A percentile compares a stretch with the other conserved stretches of the same genome.
Conservation (phyloP, 495 filamentous ascomycete species). For the Talaromyces adpressus region DNA sequence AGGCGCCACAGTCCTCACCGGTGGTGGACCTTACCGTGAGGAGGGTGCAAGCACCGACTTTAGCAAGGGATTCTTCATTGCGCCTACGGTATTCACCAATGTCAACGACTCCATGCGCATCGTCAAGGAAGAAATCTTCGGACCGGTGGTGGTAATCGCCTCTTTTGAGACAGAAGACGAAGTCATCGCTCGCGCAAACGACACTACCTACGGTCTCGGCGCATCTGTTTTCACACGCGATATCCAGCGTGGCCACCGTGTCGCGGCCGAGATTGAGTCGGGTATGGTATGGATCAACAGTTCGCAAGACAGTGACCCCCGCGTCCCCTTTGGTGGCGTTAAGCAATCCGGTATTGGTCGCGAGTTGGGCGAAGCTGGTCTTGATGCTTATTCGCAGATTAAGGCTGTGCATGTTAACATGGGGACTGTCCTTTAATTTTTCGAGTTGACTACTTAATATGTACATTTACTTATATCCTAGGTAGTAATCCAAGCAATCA, state of each 20-base stretch:
- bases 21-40: conserved; percentile 63
- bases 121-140: conserved; percentile 73
- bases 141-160: conserved; percentile 76
- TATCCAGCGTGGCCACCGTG: conserved; percentile 65
- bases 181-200: conserved; percentile 73
- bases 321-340: conserved; percentile 84
- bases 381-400: conserved; percentile 70
- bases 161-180: conserved; percentile 80
- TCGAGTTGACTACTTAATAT: not conserved
- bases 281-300: conserved; percentile 98
- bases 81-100: conserved; percentile 65
- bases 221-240: conserved; percentile 77
- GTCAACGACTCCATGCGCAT: conserved; percentile 63
- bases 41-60: conserved; percentile 19
- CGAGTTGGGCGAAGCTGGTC: conserved; percentile 76
- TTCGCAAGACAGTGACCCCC: conserved; percentile 63
- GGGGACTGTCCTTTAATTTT: conserved; percentile 25
- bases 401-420: conserved; percentile 81
- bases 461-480: not conserved
- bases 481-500: not conserved
- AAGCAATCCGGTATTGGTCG: conserved; percentile 93
- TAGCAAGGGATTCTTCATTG: conserved; percentile 58
- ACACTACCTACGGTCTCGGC: conserved; percentile 78
- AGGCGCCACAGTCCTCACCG: conserved; percentile 68
- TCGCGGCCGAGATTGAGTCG: conserved; percentile 71